phyloP scores from a whole-genome alignment of 108 stramenopile genomes.

The Fistulifera solaris region DNA sequence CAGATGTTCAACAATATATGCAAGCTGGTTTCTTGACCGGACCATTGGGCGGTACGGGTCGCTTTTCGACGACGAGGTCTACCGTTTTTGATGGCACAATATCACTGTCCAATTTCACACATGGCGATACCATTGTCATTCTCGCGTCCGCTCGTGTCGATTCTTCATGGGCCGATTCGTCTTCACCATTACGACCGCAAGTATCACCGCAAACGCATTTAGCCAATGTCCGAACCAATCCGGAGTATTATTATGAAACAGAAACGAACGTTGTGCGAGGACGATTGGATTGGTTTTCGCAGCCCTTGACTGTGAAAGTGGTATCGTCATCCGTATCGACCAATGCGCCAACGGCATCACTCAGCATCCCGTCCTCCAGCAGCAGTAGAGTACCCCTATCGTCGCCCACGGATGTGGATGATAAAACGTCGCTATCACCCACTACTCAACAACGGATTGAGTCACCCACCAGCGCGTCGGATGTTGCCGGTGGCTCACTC shows the following conservation, averaged over 20 bases:
- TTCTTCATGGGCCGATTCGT: constrained; percentile 41
- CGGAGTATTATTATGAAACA: constrained; percentile 53
- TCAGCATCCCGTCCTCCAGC: no score
- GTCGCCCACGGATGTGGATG: no score
- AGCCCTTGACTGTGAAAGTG: constrained; percentile 43
- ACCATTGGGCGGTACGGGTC: constrained; percentile 11
- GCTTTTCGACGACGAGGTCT: constrained; percentile 13
- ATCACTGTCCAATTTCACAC: constrained; percentile 31
- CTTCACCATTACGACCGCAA: constrained; percentile 1
- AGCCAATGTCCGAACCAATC: constrained; percentile 85
- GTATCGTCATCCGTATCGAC: no score
- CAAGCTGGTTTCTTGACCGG: constrained; percentile 10
- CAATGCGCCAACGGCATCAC: no score
- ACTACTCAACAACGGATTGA: no score
- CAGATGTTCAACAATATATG: constrained; percentile 10
- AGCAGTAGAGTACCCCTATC: no score
- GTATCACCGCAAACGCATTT: constrained; percentile 65
- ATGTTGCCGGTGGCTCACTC: no score
- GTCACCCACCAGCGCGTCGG: no score
- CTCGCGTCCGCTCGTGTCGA: constrained; percentile 59
- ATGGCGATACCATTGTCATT: constrained; percentile 45
- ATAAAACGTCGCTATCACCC: no score
- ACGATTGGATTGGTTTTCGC: constrained; percentile 77
- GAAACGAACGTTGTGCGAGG: constrained; percentile 62
- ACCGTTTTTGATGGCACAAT: constrained; percentile 44